These are phyloP conservation scores for Knufia petricola DNA, from an alignment of 2,329 filamentous ascomycete species.

Conservation along the genomic window DNA sequence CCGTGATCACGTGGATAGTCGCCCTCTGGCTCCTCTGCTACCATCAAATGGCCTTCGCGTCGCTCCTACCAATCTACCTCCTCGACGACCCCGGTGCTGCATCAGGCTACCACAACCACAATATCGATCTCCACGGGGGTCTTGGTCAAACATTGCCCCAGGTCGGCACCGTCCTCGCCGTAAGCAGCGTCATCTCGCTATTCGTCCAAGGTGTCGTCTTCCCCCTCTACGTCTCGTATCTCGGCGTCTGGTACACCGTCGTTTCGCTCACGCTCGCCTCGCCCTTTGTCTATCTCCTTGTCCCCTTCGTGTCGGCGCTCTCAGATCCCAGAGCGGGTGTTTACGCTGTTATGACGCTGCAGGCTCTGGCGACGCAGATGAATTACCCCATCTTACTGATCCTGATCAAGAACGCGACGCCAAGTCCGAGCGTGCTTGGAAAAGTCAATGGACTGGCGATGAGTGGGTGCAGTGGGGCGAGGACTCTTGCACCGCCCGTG, in stretches of 20 bases:
- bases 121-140: constrained; percentile 36
- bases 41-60: constrained; percentile 39
- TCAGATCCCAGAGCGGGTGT: constrained; percentile 39
- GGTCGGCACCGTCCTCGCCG: constrained; percentile 53
- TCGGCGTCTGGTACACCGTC: constrained; percentile 54
- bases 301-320: constrained; percentile 50
- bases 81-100: constrained; percentile 28
- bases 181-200: constrained; percentile 50
- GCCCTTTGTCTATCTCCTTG: constrained; percentile 51
- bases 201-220: constrained; percentile 53
- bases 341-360: constrained; percentile 47
- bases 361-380: constrained; percentile 53
- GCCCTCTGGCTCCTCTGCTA: constrained; percentile 36
- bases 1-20: constrained; percentile 34
- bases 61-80: constrained; percentile 37
- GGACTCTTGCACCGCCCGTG: constrained; percentile 58
- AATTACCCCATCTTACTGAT: constrained; percentile 59
- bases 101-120: not conserved
- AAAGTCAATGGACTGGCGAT: constrained; percentile 59
- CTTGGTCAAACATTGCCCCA: constrained; percentile 53
- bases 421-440: constrained; percentile 47
- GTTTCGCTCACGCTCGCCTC: constrained; percentile 51
- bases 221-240: constrained; percentile 47
- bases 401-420: constrained; percentile 57
- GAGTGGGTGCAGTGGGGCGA: constrained; percentile 55